phyloP scores from a whole-genome alignment of 1,284 basidiomycete species.

The Ceratobasidium sp. region DNA sequence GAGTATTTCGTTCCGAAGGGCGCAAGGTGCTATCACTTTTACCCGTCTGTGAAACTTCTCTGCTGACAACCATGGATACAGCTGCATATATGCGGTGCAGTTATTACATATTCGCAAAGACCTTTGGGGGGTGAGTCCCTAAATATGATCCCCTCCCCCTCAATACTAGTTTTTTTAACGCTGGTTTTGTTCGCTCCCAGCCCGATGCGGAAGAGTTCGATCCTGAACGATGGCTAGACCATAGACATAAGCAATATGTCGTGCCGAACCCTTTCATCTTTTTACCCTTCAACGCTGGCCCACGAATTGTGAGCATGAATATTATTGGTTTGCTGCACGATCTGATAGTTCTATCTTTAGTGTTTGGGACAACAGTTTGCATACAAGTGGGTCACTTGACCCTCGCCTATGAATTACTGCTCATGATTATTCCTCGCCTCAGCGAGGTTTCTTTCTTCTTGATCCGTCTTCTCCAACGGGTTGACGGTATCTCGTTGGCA shows the following conservation, averaged over 20 bases:
- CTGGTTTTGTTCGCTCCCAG: background rate
- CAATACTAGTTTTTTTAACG: background rate
- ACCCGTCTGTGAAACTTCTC: background rate
- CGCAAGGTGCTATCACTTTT: conserved; percentile 21
- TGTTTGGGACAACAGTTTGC: conserved; percentile 68
- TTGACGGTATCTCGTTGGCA: conserved; percentile 60
- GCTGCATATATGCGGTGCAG: conserved; percentile 48
- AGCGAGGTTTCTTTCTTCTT: conserved; percentile 60
- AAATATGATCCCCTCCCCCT: background rate
- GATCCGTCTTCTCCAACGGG: conserved; percentile 60
- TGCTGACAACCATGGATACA: conserved; percentile 47
- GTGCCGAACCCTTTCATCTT: conserved; percentile 69
- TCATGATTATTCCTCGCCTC: conserved; percentile 52
- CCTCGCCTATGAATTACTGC: conserved; percentile 51
- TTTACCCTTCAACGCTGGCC: conserved; percentile 69
- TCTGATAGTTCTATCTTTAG: conserved; percentile 32
- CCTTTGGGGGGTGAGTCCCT: conserved; percentile 49
- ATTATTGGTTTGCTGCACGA: background rate
- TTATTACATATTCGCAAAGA: conserved; percentile 49
- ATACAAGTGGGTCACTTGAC: conserved; percentile 20
- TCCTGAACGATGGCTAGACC: conserved; percentile 69
- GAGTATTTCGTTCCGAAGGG: conserved; percentile 54
- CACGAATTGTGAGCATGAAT: conserved; percentile 56
- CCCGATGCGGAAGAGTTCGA: conserved; percentile 61
- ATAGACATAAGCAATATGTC: conserved; percentile 62